Evolutionary conservation across 768 basidiomycete genomes (phyloP).

Genomic region (Boletales sp.): DNA sequence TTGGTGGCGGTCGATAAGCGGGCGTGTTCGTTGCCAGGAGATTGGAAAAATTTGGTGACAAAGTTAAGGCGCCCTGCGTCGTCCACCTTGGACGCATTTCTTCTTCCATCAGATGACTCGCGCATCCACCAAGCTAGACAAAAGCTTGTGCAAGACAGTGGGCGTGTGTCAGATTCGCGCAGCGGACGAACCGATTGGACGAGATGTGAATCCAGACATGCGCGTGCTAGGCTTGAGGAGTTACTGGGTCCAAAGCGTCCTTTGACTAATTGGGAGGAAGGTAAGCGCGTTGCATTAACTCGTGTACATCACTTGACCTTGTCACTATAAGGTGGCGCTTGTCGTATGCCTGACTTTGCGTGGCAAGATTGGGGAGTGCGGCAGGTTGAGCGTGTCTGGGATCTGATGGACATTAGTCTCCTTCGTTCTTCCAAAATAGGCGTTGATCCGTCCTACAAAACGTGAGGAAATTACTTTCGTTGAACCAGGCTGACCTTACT

Average conservation of each 20-base stretch:
- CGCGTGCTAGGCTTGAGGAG: conserved; percentile 82
- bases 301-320: neutral
- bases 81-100: conserved; percentile 84
- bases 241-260: conserved; percentile 78
- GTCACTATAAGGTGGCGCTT: conserved; percentile 58
- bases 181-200: conserved; percentile 86
- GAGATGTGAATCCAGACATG: conserved; percentile 89
- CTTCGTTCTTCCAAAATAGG: conserved; percentile 78
- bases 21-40: conserved; percentile 53
- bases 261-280: conserved; percentile 91
- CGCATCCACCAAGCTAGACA: conserved; percentile 87
- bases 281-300: conserved; percentile 34
- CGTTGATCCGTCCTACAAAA: conserved; percentile 85
- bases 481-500: neutral
- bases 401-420: conserved; percentile 88
- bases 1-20: conserved; percentile 74
- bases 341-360: conserved; percentile 82
- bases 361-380: conserved; percentile 94
- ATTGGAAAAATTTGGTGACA: conserved; percentile 63
- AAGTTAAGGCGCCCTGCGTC: conserved; percentile 81
- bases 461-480: conserved; percentile 45
- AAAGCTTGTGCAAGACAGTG: conserved; percentile 71
- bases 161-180: conserved; percentile 58
- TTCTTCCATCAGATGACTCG: conserved; percentile 88
- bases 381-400: conserved; percentile 94